Base-by-base conservation (phyloP, 2,329 filamentous ascomycete species). In the Elsinoe necatrix region DNA sequence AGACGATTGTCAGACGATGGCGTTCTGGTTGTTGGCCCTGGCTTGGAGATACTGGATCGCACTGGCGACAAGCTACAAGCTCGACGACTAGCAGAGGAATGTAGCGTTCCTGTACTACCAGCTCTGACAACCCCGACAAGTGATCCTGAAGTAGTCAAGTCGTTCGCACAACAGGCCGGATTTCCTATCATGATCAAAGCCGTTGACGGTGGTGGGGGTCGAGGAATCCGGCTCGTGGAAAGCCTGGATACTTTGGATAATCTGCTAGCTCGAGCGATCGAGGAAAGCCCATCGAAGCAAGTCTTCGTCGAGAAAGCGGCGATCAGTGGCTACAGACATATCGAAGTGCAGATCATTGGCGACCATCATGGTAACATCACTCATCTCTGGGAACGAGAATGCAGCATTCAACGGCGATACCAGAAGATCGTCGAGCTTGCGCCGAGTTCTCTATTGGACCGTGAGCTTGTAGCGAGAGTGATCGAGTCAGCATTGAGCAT, bases 291-390 rank as follows among this genome's bases (percentile, higher is more conserved):
- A 0, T 81, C 78, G 1, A 74, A 72, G 50, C 75, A 75, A 23
- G 74, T 83, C 0, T 84, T 83, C 61, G 77, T 77, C 0, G 81
- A 84, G 62, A 81, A 79, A 76, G 87, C 73, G 70, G 87, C 73
- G 0, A 71, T 84, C 0, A 75, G 81, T 60, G 81, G 80, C 0
- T 84, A 80, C 62, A 73, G 78, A 27, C 82, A 84, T 64, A 68
- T 85, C 47, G 82, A 84, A 60, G 75, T 84, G 4, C 81, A 84
- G 65, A 77, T 83, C 54, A 64, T 83, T 20, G 81, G 80, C 1
- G 79, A 84, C 63, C 77, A 79, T 0, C 69, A 62, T 1, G 78
- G 79, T 0, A 67, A 72, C 8, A 76, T 80, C 1, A 71, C 71
- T 31, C 79, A 83, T 69, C 66, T 83, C 2, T 82, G 79, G 77